These are phyloP conservation scores for Penicillium vulpinum DNA, from an alignment of 2,329 filamentous ascomycete species.

Conservation along the genomic window DNA sequence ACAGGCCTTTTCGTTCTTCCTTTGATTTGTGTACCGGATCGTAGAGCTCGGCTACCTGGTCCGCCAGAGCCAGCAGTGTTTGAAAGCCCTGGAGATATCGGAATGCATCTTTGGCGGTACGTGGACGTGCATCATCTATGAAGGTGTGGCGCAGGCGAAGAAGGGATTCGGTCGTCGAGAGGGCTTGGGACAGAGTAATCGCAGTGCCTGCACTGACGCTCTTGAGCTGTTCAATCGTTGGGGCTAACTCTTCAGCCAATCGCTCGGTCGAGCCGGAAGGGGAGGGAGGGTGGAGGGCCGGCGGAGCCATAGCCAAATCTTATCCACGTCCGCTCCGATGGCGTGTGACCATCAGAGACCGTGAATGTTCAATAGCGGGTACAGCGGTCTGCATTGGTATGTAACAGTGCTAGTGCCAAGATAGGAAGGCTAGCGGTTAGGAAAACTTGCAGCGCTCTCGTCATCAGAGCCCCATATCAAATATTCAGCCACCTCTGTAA, in stretches of 20 bases:
- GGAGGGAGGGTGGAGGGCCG: constrained; percentile 27
- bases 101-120: constrained; percentile 73
- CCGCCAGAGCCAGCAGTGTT: constrained; percentile 66
- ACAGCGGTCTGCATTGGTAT: constrained; percentile 39
- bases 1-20: constrained; percentile 64
- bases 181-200: constrained; percentile 34
- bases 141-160: constrained; percentile 67
- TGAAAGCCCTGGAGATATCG: constrained; percentile 78
- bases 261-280: constrained; percentile 36
- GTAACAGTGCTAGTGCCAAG: constrained; percentile 20
- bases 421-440: constrained; percentile 2
- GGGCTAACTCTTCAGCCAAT: constrained; percentile 39
- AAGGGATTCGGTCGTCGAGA: constrained; percentile 56
- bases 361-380: constrained; percentile 33
- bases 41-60: constrained; percentile 73
- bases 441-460: constrained; percentile 4
- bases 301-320: constrained; percentile 34
- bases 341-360: constrained; percentile 36
- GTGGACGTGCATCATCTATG: constrained; percentile 53
- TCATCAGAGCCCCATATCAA: constrained; percentile 8
- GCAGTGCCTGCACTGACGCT: constrained; percentile 31
- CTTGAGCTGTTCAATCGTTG: constrained; percentile 41
- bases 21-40: constrained; percentile 60
- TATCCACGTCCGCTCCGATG: constrained; percentile 34
- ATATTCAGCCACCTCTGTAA: constrained; percentile 15